Evolutionary conservation across 1,284 basidiomycete species (phyloP).

Genomic region (Cryptococcus amylolentus): DNA sequence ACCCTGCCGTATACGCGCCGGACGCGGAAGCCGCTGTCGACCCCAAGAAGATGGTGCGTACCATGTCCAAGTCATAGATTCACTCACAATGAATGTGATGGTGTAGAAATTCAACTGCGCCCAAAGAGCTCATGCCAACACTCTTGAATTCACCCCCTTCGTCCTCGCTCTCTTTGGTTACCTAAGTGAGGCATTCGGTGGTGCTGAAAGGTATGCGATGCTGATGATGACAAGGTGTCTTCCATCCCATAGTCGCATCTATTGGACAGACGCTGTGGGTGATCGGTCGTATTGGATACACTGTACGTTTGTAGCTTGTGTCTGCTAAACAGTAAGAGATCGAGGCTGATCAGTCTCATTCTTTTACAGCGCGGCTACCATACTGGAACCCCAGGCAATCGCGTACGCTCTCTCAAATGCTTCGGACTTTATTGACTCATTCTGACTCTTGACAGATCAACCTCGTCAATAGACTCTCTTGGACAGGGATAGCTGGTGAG

Average conservation of each 20-base stretch:
- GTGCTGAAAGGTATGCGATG: background rate
- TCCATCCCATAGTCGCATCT: constrained; percentile 36
- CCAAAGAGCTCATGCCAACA: constrained; percentile 43
- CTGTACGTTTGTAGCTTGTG: constrained; percentile 20
- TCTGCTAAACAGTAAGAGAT: background rate
- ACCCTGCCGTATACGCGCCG: constrained; percentile 39
- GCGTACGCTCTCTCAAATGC: constrained; percentile 6
- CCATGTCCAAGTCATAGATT: background rate
- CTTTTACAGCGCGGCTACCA: constrained; percentile 23
- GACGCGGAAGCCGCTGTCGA: constrained; percentile 41
- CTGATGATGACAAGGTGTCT: constrained; percentile 22
- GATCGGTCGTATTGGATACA: constrained; percentile 34
- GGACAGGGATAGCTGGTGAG: background rate
- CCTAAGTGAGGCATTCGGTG: constrained; percentile 22
- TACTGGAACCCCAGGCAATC: constrained; percentile 19
- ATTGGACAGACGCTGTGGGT: constrained; percentile 20
- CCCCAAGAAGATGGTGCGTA: constrained; percentile 34
- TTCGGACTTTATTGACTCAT: background rate
- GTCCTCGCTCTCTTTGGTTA: constrained; percentile 26
- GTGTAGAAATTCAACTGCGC: constrained; percentile 38
- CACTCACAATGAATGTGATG: background rate
- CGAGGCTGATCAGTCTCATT: background rate
- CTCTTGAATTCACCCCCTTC: constrained; percentile 36
- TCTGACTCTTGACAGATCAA: background rate
- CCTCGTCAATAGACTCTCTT: background rate